phyloP scores from a whole-genome alignment of 2,329 filamentous ascomycete genomes.

The Monosporascus sp. region DNA sequence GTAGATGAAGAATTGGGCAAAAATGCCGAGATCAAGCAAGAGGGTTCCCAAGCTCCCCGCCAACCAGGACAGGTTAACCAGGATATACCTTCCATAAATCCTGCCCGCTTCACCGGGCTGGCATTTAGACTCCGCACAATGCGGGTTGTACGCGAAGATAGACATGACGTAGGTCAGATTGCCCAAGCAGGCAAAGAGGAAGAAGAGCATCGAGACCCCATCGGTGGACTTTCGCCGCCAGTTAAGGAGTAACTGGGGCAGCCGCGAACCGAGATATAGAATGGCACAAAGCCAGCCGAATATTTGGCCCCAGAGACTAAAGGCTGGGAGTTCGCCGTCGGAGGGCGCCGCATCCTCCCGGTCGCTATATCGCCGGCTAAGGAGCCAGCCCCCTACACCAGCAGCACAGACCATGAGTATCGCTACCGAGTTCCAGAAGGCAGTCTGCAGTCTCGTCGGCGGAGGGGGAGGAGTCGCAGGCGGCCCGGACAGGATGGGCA shows the following conservation, averaged over 20 bases:
- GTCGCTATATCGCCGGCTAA: slow-evolving; percentile 49
- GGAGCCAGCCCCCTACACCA: slow-evolving; percentile 80
- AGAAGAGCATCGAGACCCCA: slow-evolving; percentile 89
- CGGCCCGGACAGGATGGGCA: slow-evolving; percentile 60
- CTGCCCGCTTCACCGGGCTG: slow-evolving; percentile 55
- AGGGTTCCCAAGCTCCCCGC: slow-evolving; percentile 84
- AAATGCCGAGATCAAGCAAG: slow-evolving; percentile 78
- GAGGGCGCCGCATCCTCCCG: slow-evolving; percentile 29
- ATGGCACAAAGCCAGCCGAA: slow-evolving; percentile 91
- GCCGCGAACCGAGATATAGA: slow-evolving; percentile 80
- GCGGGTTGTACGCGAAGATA: slow-evolving; percentile 83
- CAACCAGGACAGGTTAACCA: slow-evolving; percentile 88
- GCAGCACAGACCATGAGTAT: slow-evolving; percentile 78
- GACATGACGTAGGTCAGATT: slow-evolving; percentile 91
- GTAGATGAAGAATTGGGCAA: slow-evolving; percentile 89
- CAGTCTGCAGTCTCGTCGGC: slow-evolving; percentile 48
- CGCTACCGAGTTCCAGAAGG: slow-evolving; percentile 69
- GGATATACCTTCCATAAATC: slow-evolving; percentile 75
- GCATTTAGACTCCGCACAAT: slow-evolving; percentile 55
- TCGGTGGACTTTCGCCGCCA: slow-evolving; percentile 90
- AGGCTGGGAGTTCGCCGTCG: slow-evolving; percentile 48
- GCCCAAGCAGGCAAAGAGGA: slow-evolving; percentile 91
- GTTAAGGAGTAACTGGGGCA: slow-evolving; percentile 89
- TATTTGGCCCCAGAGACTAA: slow-evolving; percentile 77
- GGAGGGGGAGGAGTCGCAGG: slow-evolving; percentile 37